A percentile compares a stretch with the other conserved stretches of the same genome.
Evolutionary conservation across 1,139 yeast genomes (phyloP).

Genomic region (Debaryomyces fabryi): DNA sequence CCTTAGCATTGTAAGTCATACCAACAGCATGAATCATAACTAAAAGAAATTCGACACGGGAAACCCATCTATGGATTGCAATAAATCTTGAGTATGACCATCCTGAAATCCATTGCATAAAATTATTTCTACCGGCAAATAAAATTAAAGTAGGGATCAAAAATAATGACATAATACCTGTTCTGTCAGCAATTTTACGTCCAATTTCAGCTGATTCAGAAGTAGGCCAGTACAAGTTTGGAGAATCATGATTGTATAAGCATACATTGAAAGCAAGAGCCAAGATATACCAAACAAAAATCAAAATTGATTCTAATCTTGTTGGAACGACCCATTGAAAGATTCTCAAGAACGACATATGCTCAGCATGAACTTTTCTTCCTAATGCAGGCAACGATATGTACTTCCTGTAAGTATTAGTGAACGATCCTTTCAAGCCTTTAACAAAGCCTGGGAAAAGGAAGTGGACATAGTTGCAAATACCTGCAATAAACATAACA

Average conservation of each 20-base stretch:
- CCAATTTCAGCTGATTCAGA: conserved; percentile 43
- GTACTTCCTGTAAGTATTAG: conserved; percentile 43
- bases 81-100: conserved; percentile 66
- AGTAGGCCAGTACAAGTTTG: conserved; percentile 36
- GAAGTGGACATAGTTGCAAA: conserved; percentile 37
- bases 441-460: conserved; percentile 38
- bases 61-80: conserved; percentile 67
- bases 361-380: conserved; percentile 43
- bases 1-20: conserved; percentile 28
- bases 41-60: conserved; percentile 51
- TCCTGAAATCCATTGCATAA: conserved; percentile 64
- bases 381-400: conserved; percentile 53
- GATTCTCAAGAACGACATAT: conserved; percentile 30
- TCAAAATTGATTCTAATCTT: conserved; percentile 57
- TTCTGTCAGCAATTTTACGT: conserved; percentile 61
- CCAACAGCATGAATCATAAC: conserved; percentile 55
- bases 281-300: conserved; percentile 52
- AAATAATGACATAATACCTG: conserved; percentile 53
- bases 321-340: conserved; percentile 57
- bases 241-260: conserved; percentile 42
- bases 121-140: conserved; percentile 70
- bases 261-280: conserved; percentile 48
- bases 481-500: conserved; percentile 35
- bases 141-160: conserved; percentile 55
- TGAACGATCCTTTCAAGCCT: conserved; percentile 31